Evolutionary conservation across 1,284 basidiomycete species (phyloP).

Genomic region (Tilletia setariae): DNA sequence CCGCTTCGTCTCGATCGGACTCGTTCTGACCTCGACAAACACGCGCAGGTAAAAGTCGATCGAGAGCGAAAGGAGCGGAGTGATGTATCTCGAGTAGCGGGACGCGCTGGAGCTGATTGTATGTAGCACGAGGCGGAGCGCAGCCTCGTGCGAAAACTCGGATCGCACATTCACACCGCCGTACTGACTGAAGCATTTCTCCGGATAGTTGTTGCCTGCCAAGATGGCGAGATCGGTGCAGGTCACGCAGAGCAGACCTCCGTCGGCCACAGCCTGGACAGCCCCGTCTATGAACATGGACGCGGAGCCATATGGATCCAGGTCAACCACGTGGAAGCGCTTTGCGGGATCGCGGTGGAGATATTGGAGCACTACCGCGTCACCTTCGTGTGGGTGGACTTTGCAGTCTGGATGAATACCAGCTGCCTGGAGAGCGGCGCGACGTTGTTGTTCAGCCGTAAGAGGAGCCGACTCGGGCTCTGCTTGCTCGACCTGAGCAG

Average conservation of each 20-base stretch:
- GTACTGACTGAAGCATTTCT: constrained; percentile 66
- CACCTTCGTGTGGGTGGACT: constrained; percentile 45
- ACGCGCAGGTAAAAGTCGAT: constrained; percentile 97
- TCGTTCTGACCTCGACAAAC: constrained; percentile 75
- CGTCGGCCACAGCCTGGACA: constrained; percentile 79
- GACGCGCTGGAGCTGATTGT: constrained; percentile 79
- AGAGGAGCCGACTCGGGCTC: neutral
- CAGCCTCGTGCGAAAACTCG: constrained; percentile 75
- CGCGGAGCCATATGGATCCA: constrained; percentile 96
- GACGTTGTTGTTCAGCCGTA: neutral
- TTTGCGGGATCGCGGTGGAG: constrained; percentile 70
- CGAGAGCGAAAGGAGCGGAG: constrained; percentile 84
- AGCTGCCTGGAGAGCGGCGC: neutral
- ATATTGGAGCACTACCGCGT: constrained; percentile 73
- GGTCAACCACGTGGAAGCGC: constrained; percentile 87
- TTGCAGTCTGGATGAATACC: constrained; percentile 50
- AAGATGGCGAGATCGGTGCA: constrained; percentile 94
- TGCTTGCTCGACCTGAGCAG: neutral
- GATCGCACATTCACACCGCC: constrained; percentile 87
- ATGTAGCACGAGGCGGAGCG: constrained; percentile 74
- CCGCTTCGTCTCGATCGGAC: constrained; percentile 83
- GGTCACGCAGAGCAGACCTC: constrained; percentile 84
- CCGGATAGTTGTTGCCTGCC: constrained; percentile 89
- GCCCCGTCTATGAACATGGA: constrained; percentile 96
- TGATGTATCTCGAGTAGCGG: constrained; percentile 85